Evolutionary conservation across 2,329 filamentous ascomycete genomes (phyloP).

Genomic region (Alternaria sp.): DNA sequence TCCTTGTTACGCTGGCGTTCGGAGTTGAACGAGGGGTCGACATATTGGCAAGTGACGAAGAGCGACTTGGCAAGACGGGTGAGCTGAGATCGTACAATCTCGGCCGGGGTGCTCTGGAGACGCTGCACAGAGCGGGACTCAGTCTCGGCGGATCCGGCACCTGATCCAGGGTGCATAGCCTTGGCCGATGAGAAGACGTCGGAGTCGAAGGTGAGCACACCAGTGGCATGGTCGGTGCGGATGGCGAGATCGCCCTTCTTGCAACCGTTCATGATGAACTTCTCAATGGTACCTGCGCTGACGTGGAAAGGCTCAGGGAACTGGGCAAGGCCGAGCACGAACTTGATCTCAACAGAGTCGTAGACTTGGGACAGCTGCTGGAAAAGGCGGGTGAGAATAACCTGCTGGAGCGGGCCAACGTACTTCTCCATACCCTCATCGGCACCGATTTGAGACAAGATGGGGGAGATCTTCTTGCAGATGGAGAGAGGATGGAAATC

Average conservation of each 20-base stretch:
- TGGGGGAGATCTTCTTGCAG: slow-evolving; percentile 98
- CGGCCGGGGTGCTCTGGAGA: slow-evolving; percentile 95
- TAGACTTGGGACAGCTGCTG: slow-evolving; percentile 99
- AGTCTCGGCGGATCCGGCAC: slow-evolving; percentile 84
- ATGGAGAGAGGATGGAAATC: slow-evolving; percentile 99
- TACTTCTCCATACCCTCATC: slow-evolving; percentile 98
- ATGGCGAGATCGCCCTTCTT: slow-evolving; percentile 99
- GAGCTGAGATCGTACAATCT: slow-evolving; percentile 95
- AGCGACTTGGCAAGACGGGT: slow-evolving; percentile 90
- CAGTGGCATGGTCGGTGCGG: slow-evolving; percentile 93
- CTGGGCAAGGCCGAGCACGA: slow-evolving; percentile 90
- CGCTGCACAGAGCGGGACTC: slow-evolving; percentile 88
- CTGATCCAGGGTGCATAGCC: slow-evolving; percentile 84
- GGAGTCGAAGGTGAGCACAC: slow-evolving; percentile 95
- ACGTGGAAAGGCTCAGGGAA: slow-evolving; percentile 98
- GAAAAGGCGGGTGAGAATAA: slow-evolving; percentile 97
- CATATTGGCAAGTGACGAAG: slow-evolving; percentile 93
- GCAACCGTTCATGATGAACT: slow-evolving; percentile 99
- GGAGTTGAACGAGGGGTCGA: slow-evolving; percentile 89
- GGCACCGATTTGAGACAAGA: slow-evolving; percentile 88
- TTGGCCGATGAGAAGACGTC: slow-evolving; percentile 98
- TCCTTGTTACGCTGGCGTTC: slow-evolving; percentile 80
- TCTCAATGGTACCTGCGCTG: slow-evolving; percentile 88
- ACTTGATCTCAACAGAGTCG: slow-evolving; percentile 93
- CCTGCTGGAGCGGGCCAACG: slow-evolving; percentile 92